Base-by-base conservation (phyloP, 805 yeast genomes). In the Kluyveromyces aestuarii region DNA sequence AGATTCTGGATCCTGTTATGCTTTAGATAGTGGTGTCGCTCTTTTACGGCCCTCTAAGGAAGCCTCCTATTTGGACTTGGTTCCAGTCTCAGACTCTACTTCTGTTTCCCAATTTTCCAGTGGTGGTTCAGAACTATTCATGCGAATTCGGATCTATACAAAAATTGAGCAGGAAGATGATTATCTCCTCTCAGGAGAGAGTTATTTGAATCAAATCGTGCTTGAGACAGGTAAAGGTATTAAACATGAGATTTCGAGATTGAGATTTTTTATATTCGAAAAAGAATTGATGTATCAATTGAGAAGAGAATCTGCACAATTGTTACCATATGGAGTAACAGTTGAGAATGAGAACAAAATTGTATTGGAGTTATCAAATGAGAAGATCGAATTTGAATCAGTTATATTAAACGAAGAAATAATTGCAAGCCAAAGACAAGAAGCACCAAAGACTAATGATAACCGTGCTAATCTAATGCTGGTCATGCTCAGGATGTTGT, bases 201-300 rank as follows among this genome's bases (percentile, higher is more conserved):
- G 85, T 0, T 52, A 57, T 2, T 44, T 58, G 27, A 56, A 55
- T 38, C 55, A 49, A 1, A 52, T 62, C 17, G 51, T 57, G 25
- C 19, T 52, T 17, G 48, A 51, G 8, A 25, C 47, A 6, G 51
- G 50, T 18, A 53, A 50, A 30, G 67, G 74, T 11, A 74, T 82
- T 18, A 73, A 74, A 44, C 76, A 75, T 21, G 82, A 79, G 56
- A 79, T 91, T 27, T 73, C 76, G 37, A 77, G 69, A 45, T 89
- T 95, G 0, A 74, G 96, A 43, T 81, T 76, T 53, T 77, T 79
- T 50, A 71, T 90, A 8, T 91, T 91, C 68, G 98, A 91, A 60
- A 93, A 87, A 59, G 98, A 91, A 63, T 71, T 91, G 48, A 87
- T 87, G 69, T 80, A 78, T 63, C 89, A 83, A 56, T 66, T 91